A percentile compares a stretch with the other conserved stretches of the same genome.
Conservation (phyloP, 2,329 filamentous ascomycete genomes). For the Xylaria sp. region DNA sequence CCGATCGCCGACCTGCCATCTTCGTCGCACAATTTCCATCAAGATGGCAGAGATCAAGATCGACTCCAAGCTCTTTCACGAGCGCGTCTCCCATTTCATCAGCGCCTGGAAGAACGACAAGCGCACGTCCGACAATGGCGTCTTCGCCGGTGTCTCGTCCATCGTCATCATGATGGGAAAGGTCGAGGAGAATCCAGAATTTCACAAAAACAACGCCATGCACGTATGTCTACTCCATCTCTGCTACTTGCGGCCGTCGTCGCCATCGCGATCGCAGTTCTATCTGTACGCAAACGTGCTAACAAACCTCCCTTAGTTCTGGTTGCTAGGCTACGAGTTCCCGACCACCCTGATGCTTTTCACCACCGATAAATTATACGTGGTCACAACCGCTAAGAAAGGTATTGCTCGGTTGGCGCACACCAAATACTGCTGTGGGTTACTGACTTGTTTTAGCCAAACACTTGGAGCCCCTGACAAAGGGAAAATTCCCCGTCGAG, state of each 20-base stretch:
- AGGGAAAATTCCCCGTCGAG: conserved; percentile 90
- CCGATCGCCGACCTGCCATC: conserved; percentile 35
- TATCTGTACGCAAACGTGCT: conserved; percentile 9
- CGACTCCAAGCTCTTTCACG: conserved; percentile 91
- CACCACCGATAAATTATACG: conserved; percentile 84
- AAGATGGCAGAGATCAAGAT: conserved; percentile 87
- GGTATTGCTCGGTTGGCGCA: conserved; percentile 56
- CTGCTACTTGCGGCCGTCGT: neutral
- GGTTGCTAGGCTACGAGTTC: conserved; percentile 98
- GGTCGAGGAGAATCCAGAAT: conserved; percentile 83
- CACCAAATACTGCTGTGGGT: neutral
- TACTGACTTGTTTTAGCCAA: conserved; percentile 68
- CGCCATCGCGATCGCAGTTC: neutral
- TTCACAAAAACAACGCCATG: conserved; percentile 95
- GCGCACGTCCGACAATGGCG: conserved; percentile 74
- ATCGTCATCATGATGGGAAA: conserved; percentile 94
- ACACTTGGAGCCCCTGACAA: conserved; percentile 89
- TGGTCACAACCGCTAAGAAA: conserved; percentile 97
- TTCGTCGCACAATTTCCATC: conserved; percentile 41
- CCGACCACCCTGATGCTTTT: conserved; percentile 94
- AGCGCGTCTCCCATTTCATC: conserved; percentile 85
- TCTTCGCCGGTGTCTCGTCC: conserved; percentile 86
- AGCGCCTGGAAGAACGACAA: conserved; percentile 97
- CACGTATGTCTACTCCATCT: conserved; percentile 67
- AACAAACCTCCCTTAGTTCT: conserved; percentile 69